These are phyloP conservation scores for Neofusicoccum parvum DNA, from an alignment of 2,329 filamentous ascomycete genomes.

Conservation along the genomic window DNA sequence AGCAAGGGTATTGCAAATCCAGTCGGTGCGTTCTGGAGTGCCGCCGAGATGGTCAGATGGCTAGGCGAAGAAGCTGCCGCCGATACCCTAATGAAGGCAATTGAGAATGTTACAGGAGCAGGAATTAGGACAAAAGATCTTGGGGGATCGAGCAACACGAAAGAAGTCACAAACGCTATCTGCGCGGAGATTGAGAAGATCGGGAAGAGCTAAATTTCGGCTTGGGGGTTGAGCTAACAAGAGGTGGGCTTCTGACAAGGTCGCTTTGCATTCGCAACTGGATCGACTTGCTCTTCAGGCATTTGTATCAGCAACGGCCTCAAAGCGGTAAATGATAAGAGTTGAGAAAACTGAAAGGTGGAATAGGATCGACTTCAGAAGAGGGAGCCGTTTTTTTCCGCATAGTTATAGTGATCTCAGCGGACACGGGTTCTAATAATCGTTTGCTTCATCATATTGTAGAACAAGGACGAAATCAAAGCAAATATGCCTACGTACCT, in stretches of 20 bases:
- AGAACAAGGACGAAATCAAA: constrained; percentile 8
- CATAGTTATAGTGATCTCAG: neutral
- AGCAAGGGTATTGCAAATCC: constrained; percentile 66
- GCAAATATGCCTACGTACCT: neutral
- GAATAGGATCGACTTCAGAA: neutral
- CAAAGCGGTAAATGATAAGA: neutral
- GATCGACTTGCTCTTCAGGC: neutral
- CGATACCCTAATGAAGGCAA: constrained; percentile 58
- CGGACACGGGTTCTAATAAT: constrained; percentile 1
- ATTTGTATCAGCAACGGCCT: neutral
- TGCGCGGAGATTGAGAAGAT: constrained; percentile 54
- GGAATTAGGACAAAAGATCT: constrained; percentile 62
- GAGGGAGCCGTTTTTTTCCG: constrained; percentile 1
- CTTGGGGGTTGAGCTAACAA: neutral
- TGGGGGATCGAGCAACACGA: constrained; percentile 59
- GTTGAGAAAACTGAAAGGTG: neutral
- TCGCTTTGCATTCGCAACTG: neutral
- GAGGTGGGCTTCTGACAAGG: neutral
- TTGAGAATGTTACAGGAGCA: constrained; percentile 62
- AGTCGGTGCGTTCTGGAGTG: constrained; percentile 69
- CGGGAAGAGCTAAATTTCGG: constrained; percentile 28
- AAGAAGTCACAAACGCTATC: constrained; percentile 61
- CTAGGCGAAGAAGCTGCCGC: constrained; percentile 62
- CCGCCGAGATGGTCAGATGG: constrained; percentile 68
- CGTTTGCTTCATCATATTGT: constrained; percentile 18